Conservation (phyloP, 2,329 filamentous ascomycete species). For the Arachnopeziza araneosa region DNA sequence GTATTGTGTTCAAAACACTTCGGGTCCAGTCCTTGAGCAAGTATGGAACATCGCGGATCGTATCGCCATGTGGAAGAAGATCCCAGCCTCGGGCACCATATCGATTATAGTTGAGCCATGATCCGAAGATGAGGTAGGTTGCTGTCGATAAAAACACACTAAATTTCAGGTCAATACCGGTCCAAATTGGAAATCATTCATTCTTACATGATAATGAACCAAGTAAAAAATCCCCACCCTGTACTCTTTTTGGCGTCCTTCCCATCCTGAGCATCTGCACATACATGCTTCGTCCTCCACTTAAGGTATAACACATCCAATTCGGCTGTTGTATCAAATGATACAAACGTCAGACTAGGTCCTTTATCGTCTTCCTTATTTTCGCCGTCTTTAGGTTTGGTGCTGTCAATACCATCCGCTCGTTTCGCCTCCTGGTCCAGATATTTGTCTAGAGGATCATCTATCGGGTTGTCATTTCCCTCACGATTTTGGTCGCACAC, state of each 20-base stretch:
- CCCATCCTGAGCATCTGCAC: conserved; percentile 52
- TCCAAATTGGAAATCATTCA: background rate
- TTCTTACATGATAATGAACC: conserved; percentile 87
- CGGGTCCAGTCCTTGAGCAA: conserved; percentile 83
- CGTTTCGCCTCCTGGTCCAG: conserved; percentile 31
- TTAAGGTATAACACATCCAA: conserved; percentile 65
- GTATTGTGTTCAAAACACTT: conserved; percentile 74
- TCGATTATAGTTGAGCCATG: conserved; percentile 98
- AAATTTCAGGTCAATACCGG: conserved; percentile 6
- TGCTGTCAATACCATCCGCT: conserved; percentile 25
- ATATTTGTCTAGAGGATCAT: conserved; percentile 50
- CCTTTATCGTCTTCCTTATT: conserved; percentile 33
- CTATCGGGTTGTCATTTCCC: conserved; percentile 67
- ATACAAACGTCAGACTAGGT: conserved; percentile 68
- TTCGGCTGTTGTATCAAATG: conserved; percentile 59
- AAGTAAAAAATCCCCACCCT: conserved; percentile 95
- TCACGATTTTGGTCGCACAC: conserved; percentile 68
- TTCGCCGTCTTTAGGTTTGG: conserved; percentile 29
- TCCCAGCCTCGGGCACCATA: conserved; percentile 96
- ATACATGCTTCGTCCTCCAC: conserved; percentile 86
- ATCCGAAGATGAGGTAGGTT: conserved; percentile 92
- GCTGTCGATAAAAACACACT: conserved; percentile 82
- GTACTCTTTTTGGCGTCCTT: conserved; percentile 37
- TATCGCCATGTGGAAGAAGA: conserved; percentile 85
- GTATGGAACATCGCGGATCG: conserved; percentile 87